A percentile compares a stretch with the other conserved stretches of the same genome.
Evolutionary conservation across 495 filamentous ascomycete species (phyloP).

Genomic region (Pyrenula massariospora): DNA sequence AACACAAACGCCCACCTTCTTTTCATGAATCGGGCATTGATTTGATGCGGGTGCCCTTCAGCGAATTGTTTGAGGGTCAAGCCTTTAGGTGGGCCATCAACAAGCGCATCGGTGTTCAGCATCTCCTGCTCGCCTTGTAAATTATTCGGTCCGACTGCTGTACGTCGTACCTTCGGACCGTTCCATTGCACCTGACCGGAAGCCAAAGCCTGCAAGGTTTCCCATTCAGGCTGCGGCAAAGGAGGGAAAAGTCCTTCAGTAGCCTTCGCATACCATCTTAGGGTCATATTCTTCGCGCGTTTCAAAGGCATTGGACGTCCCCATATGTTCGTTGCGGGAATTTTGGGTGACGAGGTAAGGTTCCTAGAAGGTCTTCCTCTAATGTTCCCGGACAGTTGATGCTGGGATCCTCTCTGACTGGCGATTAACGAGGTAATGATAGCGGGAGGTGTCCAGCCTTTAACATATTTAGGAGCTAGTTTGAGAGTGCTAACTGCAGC

Average conservation of each 20-base stretch:
- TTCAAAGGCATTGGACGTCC: slow-evolving; percentile 38
- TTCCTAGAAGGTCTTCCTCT: slow-evolving; percentile 10
- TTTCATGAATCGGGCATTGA: slow-evolving; percentile 33
- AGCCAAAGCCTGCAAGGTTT: slow-evolving; percentile 44
- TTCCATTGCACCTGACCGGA: slow-evolving; percentile 24
- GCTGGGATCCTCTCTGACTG: slow-evolving; percentile 20
- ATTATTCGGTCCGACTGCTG: slow-evolving; percentile 4
- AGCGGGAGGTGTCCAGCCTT: slow-evolving; percentile 24
- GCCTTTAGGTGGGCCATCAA: slow-evolving; percentile 21
- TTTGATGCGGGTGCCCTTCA: slow-evolving; percentile 23
- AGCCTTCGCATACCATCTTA: slow-evolving; percentile 44
- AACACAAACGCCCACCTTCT: slow-evolving; percentile 32
- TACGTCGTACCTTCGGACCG: slow-evolving; percentile 7
- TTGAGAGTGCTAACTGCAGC: slow-evolving; percentile 11
- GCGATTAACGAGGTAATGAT: slow-evolving; percentile 22
- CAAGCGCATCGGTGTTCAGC: slow-evolving; percentile 13
- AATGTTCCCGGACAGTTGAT: neutral
- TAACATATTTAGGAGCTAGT: slow-evolving; percentile 10
- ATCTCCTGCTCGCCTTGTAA: slow-evolving; percentile 1
- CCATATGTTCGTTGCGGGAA: slow-evolving; percentile 56
- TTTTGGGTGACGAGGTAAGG: slow-evolving; percentile 29
- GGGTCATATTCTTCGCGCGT: slow-evolving; percentile 44
- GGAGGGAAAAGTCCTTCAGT: slow-evolving; percentile 58
- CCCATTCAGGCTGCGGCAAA: slow-evolving; percentile 53
- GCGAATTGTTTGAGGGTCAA: slow-evolving; percentile 19